Evolutionary conservation across 202 grass and related monocot genomes (phyloP).

Genomic region (Sporobolus alterniflorus): DNA sequence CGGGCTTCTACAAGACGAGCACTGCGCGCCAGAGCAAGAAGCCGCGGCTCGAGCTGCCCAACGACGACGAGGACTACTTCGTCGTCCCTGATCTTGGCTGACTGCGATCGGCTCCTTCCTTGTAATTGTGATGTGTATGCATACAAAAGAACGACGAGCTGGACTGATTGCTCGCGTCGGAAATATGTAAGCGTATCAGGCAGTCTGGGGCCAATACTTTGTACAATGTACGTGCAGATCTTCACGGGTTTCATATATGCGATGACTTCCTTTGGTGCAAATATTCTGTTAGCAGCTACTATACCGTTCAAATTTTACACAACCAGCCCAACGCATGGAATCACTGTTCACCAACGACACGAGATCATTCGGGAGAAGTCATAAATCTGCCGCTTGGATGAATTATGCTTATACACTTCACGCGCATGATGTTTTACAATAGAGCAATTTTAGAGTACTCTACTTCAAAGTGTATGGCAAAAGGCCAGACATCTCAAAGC

Average conservation of each 20-base stretch:
- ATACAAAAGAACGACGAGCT: constrained; percentile 3
- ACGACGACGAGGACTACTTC: constrained; percentile 82
- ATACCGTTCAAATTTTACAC: neutral
- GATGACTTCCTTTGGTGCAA: neutral
- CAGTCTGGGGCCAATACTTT: constrained; percentile 1
- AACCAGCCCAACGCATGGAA: neutral
- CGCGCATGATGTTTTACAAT: neutral
- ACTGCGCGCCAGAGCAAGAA: constrained; percentile 62
- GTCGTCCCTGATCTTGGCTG: constrained; percentile 89
- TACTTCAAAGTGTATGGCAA: neutral
- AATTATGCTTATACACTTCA: neutral
- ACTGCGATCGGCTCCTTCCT: neutral
- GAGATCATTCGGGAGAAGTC: neutral
- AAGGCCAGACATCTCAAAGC: neutral
- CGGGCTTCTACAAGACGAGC: constrained; percentile 43
- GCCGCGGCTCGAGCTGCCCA: constrained; percentile 55
- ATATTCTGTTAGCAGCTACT: neutral
- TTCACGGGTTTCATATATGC: neutral
- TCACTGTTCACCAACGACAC: neutral
- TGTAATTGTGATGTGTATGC: neutral
- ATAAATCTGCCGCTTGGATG: neutral
- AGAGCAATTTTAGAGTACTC: neutral
- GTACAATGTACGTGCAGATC: neutral
- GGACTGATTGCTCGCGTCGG: neutral
- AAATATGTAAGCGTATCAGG: constrained; percentile 10